A percentile compares a stretch with the other conserved stretches of the same genome.
Conservation (phyloP, 163 green algal genomes). For the Chloromonas sp. region DNA sequence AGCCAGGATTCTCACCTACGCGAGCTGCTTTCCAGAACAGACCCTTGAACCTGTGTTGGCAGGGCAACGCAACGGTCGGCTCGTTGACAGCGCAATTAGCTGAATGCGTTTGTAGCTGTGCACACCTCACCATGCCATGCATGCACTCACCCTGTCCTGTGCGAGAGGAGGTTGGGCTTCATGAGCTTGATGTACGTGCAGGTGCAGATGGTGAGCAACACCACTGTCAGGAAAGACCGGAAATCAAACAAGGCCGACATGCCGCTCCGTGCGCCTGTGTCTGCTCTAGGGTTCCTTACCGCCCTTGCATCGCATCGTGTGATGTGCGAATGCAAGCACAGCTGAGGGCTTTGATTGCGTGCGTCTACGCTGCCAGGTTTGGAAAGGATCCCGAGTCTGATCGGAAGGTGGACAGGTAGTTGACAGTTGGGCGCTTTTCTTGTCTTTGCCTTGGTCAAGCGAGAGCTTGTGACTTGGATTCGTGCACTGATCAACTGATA, state of each 20-base stretch:
- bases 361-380: not conserved
- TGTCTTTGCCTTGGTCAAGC: not conserved
- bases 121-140: not conserved
- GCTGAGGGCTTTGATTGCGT: no score
- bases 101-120: not conserved
- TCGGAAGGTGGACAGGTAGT: not conserved
- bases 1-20: not conserved
- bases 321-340: not conserved
- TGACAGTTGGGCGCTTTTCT: not conserved
- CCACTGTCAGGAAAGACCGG: conserved; percentile 79
- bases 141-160: not conserved
- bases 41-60: not conserved
- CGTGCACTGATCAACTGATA: no score
- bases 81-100: not conserved
- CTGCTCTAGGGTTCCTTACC: not conserved
- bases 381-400: not conserved
- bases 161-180: conserved; percentile 12
- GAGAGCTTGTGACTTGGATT: no score
- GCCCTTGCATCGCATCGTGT: not conserved
- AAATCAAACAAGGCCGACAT: conserved; percentile 94
- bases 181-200: conserved; percentile 91
- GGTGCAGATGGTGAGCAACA: conserved; percentile 89
- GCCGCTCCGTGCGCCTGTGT: not conserved
- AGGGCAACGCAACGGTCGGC: not conserved
- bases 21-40: conserved; percentile 1